Evolutionary conservation across 352 stramenopile genomes (phyloP).

Genomic region (Globisporangium okanoganense): DNA sequence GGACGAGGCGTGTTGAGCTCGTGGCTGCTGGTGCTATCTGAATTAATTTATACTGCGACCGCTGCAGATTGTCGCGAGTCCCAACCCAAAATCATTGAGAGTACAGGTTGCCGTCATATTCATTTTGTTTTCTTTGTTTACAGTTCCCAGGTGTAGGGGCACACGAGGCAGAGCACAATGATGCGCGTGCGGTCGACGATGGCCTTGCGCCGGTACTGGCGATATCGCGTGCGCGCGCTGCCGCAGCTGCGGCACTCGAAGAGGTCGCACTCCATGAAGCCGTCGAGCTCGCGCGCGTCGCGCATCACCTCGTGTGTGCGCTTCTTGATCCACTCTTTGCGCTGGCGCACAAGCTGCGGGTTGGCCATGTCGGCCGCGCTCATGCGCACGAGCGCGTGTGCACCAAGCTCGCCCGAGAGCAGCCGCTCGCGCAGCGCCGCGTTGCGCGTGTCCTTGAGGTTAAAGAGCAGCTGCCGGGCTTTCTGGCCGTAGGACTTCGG

Average conservation of each 20-base stretch:
- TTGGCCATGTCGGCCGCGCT: conserved; percentile 83
- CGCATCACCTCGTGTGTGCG: conserved; percentile 83
- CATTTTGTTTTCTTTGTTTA: conserved; percentile 17
- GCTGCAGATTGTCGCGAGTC: conserved; percentile 5
- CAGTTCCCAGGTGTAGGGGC: conserved; percentile 76
- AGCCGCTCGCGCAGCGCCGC: conserved; percentile 58
- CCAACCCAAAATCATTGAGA: neutral
- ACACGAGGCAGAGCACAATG: conserved; percentile 74
- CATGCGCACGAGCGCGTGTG: conserved; percentile 67
- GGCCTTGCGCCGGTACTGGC: conserved; percentile 79
- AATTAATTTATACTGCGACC: conserved; percentile 18
- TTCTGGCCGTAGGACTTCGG: conserved; percentile 81
- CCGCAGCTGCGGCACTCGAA: conserved; percentile 83
- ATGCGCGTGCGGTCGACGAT: conserved; percentile 83
- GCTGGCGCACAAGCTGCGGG: conserved; percentile 71
- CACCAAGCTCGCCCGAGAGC: conserved; percentile 49
- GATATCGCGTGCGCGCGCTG: conserved; percentile 68
- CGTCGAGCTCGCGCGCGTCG: conserved; percentile 52
- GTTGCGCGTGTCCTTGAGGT: conserved; percentile 76
- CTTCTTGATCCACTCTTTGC: conserved; percentile 85
- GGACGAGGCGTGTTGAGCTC: neutral
- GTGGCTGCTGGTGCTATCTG: conserved; percentile 2
- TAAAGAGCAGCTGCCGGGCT: conserved; percentile 78
- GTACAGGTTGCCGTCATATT: neutral
- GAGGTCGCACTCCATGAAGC: conserved; percentile 70